A percentile compares a stretch with the other conserved stretches of the same genome.
Evolutionary conservation across 441 rosid species (phyloP).

Genomic region (Gossypium trilobum): DNA sequence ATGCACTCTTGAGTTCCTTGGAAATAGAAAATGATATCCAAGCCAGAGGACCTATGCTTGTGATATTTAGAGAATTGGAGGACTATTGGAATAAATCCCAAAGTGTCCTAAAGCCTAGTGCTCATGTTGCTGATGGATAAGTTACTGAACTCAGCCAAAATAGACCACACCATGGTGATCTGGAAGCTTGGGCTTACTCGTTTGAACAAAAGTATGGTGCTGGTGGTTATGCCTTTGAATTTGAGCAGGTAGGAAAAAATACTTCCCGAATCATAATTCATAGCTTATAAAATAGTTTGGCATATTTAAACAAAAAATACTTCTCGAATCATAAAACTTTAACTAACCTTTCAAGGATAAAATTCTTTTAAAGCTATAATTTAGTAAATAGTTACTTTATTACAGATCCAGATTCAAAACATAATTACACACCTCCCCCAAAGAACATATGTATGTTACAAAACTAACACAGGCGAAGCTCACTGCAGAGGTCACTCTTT

Average conservation of each 20-base stretch:
- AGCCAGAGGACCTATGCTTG: conserved; percentile 61
- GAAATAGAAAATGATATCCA: conserved; percentile 67
- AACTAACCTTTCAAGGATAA: too few relatives aligned
- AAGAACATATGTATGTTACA: too few relatives aligned
- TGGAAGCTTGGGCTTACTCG: conserved; percentile 73
- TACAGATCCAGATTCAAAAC: too few relatives aligned
- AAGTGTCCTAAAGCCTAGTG: conserved; percentile 47
- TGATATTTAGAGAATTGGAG: conserved; percentile 70
- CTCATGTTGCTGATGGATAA: conserved; percentile 71
- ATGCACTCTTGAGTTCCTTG: conserved; percentile 70
- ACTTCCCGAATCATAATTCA: too few relatives aligned
- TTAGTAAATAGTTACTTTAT: too few relatives aligned
- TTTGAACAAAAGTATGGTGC: conserved; percentile 87
- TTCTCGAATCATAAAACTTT: too few relatives aligned
- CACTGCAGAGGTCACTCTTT: too few relatives aligned
- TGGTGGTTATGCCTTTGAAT: conserved; percentile 87
- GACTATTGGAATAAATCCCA: conserved; percentile 94
- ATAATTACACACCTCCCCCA: too few relatives aligned
- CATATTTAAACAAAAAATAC: too few relatives aligned
- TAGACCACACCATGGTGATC: conserved; percentile 42
- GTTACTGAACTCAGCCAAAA: conserved; percentile 56
- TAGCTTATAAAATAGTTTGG: too few relatives aligned
- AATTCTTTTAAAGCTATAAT: too few relatives aligned
- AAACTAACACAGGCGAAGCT: too few relatives aligned
- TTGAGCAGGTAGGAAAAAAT: conserved; percentile 56